phyloP scores from a whole-genome alignment of 345 rosid genomes.

The Murraya koenigii region DNA sequence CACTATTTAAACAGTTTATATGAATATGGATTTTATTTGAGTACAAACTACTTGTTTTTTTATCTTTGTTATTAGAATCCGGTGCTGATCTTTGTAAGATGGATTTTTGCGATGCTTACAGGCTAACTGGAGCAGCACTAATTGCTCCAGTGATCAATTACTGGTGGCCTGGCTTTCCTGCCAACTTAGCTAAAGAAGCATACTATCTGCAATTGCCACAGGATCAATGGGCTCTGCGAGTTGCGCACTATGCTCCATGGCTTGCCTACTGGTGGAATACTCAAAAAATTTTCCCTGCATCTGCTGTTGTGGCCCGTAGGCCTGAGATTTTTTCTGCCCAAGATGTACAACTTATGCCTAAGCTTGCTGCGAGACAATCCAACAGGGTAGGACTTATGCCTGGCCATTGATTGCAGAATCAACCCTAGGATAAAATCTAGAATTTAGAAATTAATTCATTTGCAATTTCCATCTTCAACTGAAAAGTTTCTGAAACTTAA shows the following conservation, averaged over 20 bases:
- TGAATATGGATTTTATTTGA: not conserved
- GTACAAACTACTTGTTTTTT: not conserved
- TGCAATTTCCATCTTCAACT: not conserved
- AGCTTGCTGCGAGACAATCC: conserved; percentile 5
- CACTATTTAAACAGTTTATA: not conserved
- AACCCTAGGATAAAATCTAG: not conserved
- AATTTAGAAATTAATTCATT: not conserved
- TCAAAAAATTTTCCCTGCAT: conserved; percentile 41
- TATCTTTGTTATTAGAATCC: not conserved
- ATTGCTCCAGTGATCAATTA: conserved; percentile 45
- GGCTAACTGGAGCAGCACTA: conserved; percentile 56
- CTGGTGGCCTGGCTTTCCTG: conserved; percentile 62
- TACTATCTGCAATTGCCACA: conserved; percentile 26
- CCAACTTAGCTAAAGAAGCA: conserved; percentile 34
- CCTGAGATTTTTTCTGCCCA: conserved; percentile 32
- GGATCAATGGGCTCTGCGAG: conserved; percentile 57
- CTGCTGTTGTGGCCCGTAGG: conserved; percentile 25
- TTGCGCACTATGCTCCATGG: conserved; percentile 51
- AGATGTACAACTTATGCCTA: conserved; percentile 33
- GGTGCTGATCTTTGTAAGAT: not conserved
- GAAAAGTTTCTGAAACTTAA: not conserved
- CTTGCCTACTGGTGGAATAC: conserved; percentile 66
- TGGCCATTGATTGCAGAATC: not conserved
- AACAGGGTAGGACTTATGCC: conserved; percentile 19
- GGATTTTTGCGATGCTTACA: not conserved